phyloP scores from a whole-genome alignment of 208 protist species.

The Polymyxa betae region DNA sequence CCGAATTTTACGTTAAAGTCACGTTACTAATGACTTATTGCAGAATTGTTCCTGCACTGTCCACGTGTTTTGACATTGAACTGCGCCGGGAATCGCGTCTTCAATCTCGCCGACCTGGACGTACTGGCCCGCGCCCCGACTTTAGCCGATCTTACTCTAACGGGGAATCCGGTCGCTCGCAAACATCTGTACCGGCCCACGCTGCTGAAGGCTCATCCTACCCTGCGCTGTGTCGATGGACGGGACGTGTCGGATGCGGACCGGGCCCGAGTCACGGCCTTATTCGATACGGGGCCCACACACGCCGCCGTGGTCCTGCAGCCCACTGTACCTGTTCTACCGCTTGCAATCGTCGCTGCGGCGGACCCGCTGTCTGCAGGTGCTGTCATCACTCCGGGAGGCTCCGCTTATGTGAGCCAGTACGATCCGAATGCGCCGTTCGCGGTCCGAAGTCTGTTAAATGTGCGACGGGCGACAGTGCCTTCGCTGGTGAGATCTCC shows the following conservation, averaged over 20 bases:
- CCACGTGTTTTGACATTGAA: slow-evolving; percentile 57
- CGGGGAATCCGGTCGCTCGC: slow-evolving; percentile 54
- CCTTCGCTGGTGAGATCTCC: no score
- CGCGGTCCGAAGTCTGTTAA: no score
- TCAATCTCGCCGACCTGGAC: slow-evolving; percentile 58
- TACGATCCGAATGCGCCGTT: no score
- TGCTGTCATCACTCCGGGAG: no score
- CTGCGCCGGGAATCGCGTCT: slow-evolving; percentile 63
- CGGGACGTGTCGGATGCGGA: slow-evolving; percentile 63
- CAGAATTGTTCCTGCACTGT: slow-evolving; percentile 20
- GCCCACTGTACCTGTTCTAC: no score
- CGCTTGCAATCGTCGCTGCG: no score
- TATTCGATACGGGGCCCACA: slow-evolving; percentile 18
- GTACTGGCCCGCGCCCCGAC: not conserved
- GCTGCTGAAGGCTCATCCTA: slow-evolving; percentile 47
- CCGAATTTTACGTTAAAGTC: no score
- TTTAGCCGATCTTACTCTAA: slow-evolving; percentile 15
- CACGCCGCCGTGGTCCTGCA: no score
- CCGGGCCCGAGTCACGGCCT: slow-evolving; percentile 60
- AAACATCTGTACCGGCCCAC: slow-evolving; percentile 66
- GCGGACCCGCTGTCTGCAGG: no score
- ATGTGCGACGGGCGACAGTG: no score
- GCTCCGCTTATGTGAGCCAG: no score
- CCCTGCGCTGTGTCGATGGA: slow-evolving; percentile 61
- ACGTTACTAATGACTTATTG: slow-evolving; percentile 56